Base-by-base conservation (phyloP, 2,329 filamentous ascomycete genomes). In the Pestalotiopsis sp. region DNA sequence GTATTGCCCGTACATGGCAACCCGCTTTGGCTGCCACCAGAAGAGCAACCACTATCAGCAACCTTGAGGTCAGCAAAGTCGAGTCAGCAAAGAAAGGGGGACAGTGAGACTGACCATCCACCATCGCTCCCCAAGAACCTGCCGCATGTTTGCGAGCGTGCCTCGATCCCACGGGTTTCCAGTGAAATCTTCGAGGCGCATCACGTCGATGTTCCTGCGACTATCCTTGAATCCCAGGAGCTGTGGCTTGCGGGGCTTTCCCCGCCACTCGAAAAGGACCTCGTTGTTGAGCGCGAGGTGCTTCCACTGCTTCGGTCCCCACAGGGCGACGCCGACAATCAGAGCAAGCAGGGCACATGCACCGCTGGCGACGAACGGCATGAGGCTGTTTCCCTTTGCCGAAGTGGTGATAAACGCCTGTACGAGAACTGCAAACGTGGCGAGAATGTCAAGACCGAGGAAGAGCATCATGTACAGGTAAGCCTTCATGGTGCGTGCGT, bases 401-500 rank as follows among this genome's bases (percentile, higher is more conserved):
- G n/a, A n/a, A n/a, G n/a, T n/a, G n/a, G n/a, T n/a, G n/a, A n/a
- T n/a, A n/a, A n/a, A n/a, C n/a, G n/a, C n/a, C n/a, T n/a, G n/a
- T n/a, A n/a, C 30, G 3, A 66, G 68, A 7, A 68, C 62, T 24
- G 60, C 58, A 11, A 70, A 20, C 22, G 66, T 67, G 38, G 68
- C 68, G 3, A 69, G 1, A n/a, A 64, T 59, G 35, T 72, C 71
- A 1, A 72, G 56, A 17, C 65, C 61, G 24, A 71, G 65, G 66
- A 71, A 70, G 26, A 71, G 24, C 22, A 69, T 30, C 4, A 66
- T 30, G 63, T 64, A 70, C 22, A 67, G 62, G 64, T 72, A 72
- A 35, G 68, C 56, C 68, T 72, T 72, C 52, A 72, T 67, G 4
- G 71, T 71, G 24, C 68, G 68, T 24, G 71, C 68, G 65, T 71